Percentiles rank a stretch among this genome's conserved stretches.
Evolutionary conservation across 2,329 filamentous ascomycete genomes (phyloP).

Genomic region (Phyllosticta citrichinensis): DNA sequence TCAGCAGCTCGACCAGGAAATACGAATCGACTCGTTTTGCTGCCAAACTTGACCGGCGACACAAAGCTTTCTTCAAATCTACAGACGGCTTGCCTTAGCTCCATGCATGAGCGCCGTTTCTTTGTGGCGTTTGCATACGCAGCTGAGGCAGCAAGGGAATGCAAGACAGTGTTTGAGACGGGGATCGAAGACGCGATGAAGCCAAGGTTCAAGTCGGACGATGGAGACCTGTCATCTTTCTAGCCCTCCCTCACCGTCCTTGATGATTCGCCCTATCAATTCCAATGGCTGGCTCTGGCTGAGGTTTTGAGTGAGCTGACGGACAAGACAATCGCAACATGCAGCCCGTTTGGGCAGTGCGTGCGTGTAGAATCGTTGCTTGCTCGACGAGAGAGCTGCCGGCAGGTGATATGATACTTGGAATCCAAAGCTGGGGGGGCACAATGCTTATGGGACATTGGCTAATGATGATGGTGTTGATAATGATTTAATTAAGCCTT

Average conservation of each 20-base stretch:
- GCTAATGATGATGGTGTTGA: not conserved
- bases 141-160: not conserved
- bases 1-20: not conserved
- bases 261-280: not conserved
- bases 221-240: not conserved
- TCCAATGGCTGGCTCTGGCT: not conserved
- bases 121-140: not conserved
- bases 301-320: not conserved
- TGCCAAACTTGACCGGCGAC: not conserved
- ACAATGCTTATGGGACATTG: not conserved
- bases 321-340: not conserved
- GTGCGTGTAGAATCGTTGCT: not conserved
- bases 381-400: not conserved
- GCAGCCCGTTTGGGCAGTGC: not conserved
- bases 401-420: not conserved
- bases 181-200: not conserved
- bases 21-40: not conserved
- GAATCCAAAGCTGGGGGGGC: not conserved
- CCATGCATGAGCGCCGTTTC: not conserved
- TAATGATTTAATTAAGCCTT: no score
- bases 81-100: not conserved
- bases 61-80: not conserved
- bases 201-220: not conserved
- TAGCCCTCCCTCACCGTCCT: not conserved
- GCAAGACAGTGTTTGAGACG: not conserved